phyloP scores from a whole-genome alignment of 2,329 filamentous ascomycete species.

The Botrytis pseudocinerea region DNA sequence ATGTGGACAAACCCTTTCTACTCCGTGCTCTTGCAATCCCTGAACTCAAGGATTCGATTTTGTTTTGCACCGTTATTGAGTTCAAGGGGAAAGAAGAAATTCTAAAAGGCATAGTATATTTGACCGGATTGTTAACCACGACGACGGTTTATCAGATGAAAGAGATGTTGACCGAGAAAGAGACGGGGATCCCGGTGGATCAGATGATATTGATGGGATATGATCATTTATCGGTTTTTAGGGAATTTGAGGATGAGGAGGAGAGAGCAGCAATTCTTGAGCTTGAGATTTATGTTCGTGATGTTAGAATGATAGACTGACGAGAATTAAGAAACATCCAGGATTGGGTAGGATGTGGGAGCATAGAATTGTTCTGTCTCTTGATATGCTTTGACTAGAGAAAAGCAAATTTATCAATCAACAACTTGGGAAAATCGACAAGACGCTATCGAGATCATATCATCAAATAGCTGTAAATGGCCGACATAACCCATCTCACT shows the following conservation, averaged over 20 bases:
- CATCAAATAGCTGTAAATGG: not conserved
- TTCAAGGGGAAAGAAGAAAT: not conserved
- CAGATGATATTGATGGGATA: not conserved
- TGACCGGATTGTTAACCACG: not conserved
- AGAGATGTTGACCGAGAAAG: not conserved
- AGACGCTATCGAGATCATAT: not conserved
- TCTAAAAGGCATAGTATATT: not conserved
- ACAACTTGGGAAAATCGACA: not conserved
- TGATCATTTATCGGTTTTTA: not conserved
- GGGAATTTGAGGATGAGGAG: constrained; percentile 12
- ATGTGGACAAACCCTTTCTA: not conserved
- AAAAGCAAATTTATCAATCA: not conserved
- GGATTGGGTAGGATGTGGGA: not conserved
- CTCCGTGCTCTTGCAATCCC: not conserved
- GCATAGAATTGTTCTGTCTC: not conserved
- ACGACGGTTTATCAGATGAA: not conserved
- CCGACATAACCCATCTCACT: not conserved
- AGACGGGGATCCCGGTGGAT: not conserved
- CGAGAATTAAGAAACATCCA: too few relatives aligned
- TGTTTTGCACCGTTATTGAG: not conserved
- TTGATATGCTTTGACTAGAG: not conserved
- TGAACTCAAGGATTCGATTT: not conserved
- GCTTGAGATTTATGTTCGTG: not conserved
- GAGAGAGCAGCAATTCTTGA: not conserved
- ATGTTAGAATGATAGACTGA: not conserved